A percentile compares a stretch with the other conserved stretches of the same genome.
These are phyloP conservation scores for Lodderomyces pseudojiufengensis DNA, from an alignment of 1,139 yeast genomes.

Conservation along the genomic window DNA sequence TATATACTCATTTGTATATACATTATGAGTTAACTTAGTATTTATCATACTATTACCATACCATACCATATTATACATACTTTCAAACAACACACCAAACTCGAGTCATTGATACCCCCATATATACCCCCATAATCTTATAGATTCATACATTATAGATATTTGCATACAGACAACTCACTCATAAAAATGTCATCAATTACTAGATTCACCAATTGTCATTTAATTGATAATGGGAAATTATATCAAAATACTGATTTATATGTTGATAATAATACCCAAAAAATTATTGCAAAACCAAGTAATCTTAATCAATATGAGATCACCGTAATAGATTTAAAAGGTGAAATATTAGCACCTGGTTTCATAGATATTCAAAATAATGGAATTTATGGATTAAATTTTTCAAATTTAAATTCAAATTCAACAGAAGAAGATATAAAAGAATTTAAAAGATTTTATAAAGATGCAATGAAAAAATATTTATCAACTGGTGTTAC, in stretches of 20 bases:
- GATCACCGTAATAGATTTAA: conserved; percentile 37
- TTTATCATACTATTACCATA: no score
- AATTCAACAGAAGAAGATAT: conserved; percentile 36
- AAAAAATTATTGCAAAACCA: conserved; percentile 36
- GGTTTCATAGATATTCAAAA: conserved; percentile 62
- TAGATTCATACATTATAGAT: no score
- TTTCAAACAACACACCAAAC: no score
- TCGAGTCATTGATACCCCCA: no score
- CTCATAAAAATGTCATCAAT: conserved; percentile 3
- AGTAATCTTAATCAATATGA: conserved; percentile 10
- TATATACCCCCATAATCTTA: no score
- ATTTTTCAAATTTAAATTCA: conserved; percentile 43
- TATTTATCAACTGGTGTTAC: conserved; percentile 57
- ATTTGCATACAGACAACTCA: no score
- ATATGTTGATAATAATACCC: conserved; percentile 42
- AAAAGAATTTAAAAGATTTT: conserved; percentile 26
- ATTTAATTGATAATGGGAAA: conserved; percentile 49
- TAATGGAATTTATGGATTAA: conserved; percentile 60
- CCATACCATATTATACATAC: no score
- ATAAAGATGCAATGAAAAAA: conserved; percentile 46
- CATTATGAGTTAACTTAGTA: no score
- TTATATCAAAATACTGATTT: conserved; percentile 38
- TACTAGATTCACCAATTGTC: conserved; percentile 46
- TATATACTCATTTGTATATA: no score
- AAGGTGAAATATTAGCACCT: conserved; percentile 51